These are phyloP conservation scores for Malassezia nana DNA, from an alignment of 1,284 basidiomycete genomes.

Conservation along the genomic window DNA sequence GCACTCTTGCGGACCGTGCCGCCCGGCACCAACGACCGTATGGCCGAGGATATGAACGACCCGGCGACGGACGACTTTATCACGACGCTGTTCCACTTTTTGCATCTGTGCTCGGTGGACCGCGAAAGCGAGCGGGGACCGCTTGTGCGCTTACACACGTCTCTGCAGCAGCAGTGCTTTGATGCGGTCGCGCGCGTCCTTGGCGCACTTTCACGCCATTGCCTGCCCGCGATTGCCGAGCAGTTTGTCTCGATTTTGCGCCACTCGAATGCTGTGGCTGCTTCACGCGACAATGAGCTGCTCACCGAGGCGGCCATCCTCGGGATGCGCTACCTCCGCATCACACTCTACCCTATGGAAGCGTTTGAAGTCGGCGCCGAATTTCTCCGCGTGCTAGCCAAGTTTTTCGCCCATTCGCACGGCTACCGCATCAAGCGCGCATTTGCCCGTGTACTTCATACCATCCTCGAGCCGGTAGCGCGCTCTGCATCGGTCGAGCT, in stretches of 20 bases:
- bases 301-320: constrained; percentile 36
- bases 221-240: constrained; percentile 37
- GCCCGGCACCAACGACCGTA: constrained; percentile 3
- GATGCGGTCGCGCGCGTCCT: constrained; percentile 35
- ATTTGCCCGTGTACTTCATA: constrained; percentile 72
- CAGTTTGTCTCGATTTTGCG: constrained; percentile 40
- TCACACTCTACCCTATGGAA: constrained; percentile 66
- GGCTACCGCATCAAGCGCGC: constrained; percentile 72
- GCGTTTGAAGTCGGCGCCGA: constrained; percentile 88
- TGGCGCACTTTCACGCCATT: constrained; percentile 33
- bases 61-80: constrained; percentile 20
- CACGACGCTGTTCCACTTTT: constrained; percentile 31
- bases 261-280: constrained; percentile 26
- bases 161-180: constrained; percentile 33
- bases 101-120: constrained; percentile 32
- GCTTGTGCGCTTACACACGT: constrained; percentile 19
- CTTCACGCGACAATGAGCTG: constrained; percentile 35
- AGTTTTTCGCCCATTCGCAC: constrained; percentile 72
- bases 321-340: constrained; percentile 36
- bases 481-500: constrained; percentile 90
- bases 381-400: constrained; percentile 72
- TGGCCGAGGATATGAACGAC: constrained; percentile 15
- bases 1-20: constrained; percentile 7
- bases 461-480: constrained; percentile 75
- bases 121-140: constrained; percentile 27